A percentile compares a stretch with the other conserved stretches of the same genome.
Conservation (phyloP, 2,329 filamentous ascomycete species). For the Trichoderma harzianum region DNA sequence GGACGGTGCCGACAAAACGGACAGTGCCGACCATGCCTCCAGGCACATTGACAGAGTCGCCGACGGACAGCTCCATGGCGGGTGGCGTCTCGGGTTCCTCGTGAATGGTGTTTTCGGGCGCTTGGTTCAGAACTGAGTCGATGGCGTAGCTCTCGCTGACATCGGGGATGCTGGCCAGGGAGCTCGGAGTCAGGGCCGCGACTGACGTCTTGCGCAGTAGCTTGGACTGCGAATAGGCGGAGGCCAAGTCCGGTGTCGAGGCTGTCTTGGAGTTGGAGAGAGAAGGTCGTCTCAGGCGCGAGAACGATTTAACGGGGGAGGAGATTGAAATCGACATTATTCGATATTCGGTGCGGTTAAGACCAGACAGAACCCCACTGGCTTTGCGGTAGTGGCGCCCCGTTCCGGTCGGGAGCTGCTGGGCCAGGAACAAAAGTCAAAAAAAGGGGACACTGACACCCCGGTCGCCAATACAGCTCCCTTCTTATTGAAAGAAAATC, state of each 20-base stretch:
- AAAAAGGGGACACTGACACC: not conserved
- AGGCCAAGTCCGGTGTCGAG: conserved; percentile 58
- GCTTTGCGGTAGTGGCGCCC: not conserved
- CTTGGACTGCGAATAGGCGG: conserved; percentile 49
- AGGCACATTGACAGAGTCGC: conserved; percentile 85
- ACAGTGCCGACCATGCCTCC: conserved; percentile 89
- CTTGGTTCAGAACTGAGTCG: conserved; percentile 46
- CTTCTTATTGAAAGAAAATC: not conserved
- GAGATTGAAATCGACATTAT: not conserved
- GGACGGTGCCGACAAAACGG: conserved; percentile 82
- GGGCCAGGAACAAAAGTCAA: not conserved
- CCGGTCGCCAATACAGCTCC: not conserved
- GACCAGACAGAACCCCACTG: not conserved
- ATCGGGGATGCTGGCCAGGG: conserved; percentile 64
- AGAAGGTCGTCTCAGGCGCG: conserved; percentile 41
- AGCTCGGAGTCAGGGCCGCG: conserved; percentile 62
- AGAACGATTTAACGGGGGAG: conserved; percentile 20
- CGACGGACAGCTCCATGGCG: conserved; percentile 61
- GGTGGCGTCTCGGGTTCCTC: conserved; percentile 52
- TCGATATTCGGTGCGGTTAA: not conserved
- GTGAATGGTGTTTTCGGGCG: conserved; percentile 38
- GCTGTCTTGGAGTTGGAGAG: conserved; percentile 39
- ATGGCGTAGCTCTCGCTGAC: conserved; percentile 61
- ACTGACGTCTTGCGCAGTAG: conserved; percentile 67
- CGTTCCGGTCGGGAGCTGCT: not conserved